Evolutionary conservation across 1,139 yeast species (phyloP).

Genomic region (Kluyveromyces sp.): DNA sequence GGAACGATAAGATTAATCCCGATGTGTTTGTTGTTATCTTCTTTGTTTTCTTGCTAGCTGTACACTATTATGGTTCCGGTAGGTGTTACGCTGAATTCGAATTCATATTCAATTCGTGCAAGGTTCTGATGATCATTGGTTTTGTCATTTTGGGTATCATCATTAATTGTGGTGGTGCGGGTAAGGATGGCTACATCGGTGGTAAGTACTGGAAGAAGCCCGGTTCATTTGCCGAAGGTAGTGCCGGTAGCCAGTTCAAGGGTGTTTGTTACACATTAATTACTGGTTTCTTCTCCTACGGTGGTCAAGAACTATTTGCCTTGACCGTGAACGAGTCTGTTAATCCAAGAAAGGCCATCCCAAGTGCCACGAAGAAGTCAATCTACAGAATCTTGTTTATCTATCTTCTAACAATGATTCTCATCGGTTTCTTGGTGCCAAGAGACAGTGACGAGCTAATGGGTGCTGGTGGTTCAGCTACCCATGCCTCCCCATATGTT

Average conservation of each 20-base stretch:
- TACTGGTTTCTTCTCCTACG: slow-evolving; percentile 77
- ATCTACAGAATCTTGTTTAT: slow-evolving; percentile 62
- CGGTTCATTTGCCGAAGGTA: slow-evolving; percentile 39
- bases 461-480: slow-evolving; percentile 30
- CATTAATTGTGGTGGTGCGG: slow-evolving; percentile 59
- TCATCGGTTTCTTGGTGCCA: slow-evolving; percentile 63
- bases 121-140: slow-evolving; percentile 53
- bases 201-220: slow-evolving; percentile 52
- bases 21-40: slow-evolving; percentile 61
- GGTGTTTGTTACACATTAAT: slow-evolving; percentile 79
- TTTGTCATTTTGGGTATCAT: slow-evolving; percentile 56
- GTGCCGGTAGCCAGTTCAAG: slow-evolving; percentile 38
- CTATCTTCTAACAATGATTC: slow-evolving; percentile 51
- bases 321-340: slow-evolving; percentile 81
- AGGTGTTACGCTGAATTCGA: slow-evolving; percentile 72
- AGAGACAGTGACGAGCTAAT: slow-evolving; percentile 42
- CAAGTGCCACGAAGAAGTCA: slow-evolving; percentile 65
- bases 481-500: slow-evolving; percentile 53
- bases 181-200: slow-evolving; percentile 53
- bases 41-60: slow-evolving; percentile 44
- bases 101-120: slow-evolving; percentile 48
- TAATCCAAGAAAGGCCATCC: slow-evolving; percentile 65
- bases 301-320: slow-evolving; percentile 76
- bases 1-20: slow-evolving; percentile 51
- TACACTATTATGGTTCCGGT: slow-evolving; percentile 54